Evolutionary conservation across 2,329 filamentous ascomycete genomes (phyloP).

Genomic region (Periconia sp.): DNA sequence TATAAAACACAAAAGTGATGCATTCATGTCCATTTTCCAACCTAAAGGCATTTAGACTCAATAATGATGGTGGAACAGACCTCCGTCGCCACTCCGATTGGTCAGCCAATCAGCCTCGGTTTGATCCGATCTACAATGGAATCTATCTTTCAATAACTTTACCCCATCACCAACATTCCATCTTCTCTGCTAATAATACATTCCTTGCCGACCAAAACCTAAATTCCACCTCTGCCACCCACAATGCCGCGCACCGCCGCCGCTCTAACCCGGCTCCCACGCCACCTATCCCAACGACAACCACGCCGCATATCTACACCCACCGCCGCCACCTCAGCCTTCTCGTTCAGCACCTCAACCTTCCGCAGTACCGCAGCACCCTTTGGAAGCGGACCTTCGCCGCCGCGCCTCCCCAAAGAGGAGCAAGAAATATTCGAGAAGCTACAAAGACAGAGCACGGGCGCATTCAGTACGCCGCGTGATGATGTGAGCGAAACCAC

Average conservation of each 20-base stretch:
- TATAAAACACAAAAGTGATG: no score
- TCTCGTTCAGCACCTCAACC: slow-evolving; percentile 16
- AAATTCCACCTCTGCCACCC: neutral
- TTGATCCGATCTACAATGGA: slow-evolving; percentile 7
- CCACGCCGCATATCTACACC: neutral
- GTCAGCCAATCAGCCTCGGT: slow-evolving; percentile 13
- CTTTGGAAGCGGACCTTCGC: slow-evolving; percentile 61
- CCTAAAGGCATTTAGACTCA: neutral
- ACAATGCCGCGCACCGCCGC: slow-evolving; percentile 21
- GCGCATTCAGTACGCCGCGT: slow-evolving; percentile 70
- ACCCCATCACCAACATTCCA: neutral
- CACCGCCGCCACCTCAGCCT: slow-evolving; percentile 10
- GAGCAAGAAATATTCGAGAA: slow-evolving; percentile 90
- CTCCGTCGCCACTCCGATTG: slow-evolving; percentile 22
- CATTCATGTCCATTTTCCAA: no score
- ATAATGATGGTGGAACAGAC: neutral
- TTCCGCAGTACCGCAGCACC: slow-evolving; percentile 6
- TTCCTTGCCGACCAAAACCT: neutral
- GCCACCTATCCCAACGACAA: slow-evolving; percentile 24
- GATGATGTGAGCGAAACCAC: slow-evolving; percentile 35
- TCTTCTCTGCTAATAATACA: neutral
- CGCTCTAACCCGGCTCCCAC: slow-evolving; percentile 19
- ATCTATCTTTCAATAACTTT: neutral
- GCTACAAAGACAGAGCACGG: slow-evolving; percentile 76
- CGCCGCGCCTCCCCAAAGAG: slow-evolving; percentile 82